Evolutionary conservation across 148 eudicot genomes (phyloP).

Genomic region (Rhododendron griersonianum): DNA sequence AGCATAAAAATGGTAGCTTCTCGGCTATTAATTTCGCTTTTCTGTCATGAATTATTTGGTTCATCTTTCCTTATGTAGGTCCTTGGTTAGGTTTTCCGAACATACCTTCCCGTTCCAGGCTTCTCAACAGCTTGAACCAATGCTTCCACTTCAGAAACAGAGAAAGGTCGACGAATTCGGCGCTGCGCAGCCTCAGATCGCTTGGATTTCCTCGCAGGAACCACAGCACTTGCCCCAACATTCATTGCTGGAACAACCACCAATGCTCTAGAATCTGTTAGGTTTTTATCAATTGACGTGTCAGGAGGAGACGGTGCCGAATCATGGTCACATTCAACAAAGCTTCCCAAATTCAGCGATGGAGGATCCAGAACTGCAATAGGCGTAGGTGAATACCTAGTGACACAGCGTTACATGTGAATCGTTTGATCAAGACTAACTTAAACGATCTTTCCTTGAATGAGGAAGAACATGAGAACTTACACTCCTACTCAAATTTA

Average conservation of each 20-base stretch:
- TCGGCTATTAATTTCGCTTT: background rate
- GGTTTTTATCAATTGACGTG: conserved; percentile 41
- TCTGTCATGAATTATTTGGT: background rate
- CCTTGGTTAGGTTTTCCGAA: background rate
- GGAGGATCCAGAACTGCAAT: conserved; percentile 24
- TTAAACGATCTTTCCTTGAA: background rate
- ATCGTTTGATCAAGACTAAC: background rate
- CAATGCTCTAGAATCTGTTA: conserved; percentile 51
- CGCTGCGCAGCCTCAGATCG: conserved; percentile 75
- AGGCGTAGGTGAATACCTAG: conserved; percentile 47
- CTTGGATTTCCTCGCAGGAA: conserved; percentile 58
- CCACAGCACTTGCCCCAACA: conserved; percentile 50
- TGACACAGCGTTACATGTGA: background rate
- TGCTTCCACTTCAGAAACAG: conserved; percentile 94
- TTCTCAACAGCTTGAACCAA: conserved; percentile 96
- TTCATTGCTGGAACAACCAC: conserved; percentile 46
- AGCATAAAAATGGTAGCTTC: background rate
- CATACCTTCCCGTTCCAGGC: conserved; percentile 95
- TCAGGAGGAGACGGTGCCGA: conserved; percentile 74
- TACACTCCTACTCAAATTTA: background rate
- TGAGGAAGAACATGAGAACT: background rate
- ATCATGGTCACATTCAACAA: conserved; percentile 84
- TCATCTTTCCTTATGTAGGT: background rate
- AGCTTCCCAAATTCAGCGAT: conserved; percentile 33
- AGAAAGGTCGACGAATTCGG: conserved; percentile 91